These are phyloP conservation scores for Avicennia marina DNA, from an alignment of 257 asterid genomes.

Conservation along the genomic window DNA sequence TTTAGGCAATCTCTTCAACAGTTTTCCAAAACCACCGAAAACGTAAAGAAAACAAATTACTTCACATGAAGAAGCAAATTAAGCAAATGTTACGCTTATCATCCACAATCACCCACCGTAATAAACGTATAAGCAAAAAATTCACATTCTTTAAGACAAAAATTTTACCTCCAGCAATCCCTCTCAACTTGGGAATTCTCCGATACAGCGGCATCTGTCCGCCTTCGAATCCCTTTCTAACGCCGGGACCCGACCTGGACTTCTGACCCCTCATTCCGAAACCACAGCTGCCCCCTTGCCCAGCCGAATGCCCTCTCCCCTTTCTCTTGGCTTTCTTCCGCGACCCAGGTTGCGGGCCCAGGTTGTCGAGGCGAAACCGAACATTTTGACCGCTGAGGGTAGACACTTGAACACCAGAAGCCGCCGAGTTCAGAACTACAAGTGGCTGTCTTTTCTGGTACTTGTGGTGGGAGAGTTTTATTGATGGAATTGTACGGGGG, in stretches of 20 bases:
- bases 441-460: constrained; percentile 22
- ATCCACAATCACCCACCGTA: background rate
- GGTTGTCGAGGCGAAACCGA: constrained; percentile 68
- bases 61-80: too few species aligned
- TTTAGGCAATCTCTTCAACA: too few species aligned
- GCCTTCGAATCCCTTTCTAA: constrained; percentile 67
- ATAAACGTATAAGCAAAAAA: too few species aligned
- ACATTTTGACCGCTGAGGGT: constrained; percentile 16
- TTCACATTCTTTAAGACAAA: too few species aligned
- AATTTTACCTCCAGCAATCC: constrained; percentile 89
- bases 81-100: too few species aligned
- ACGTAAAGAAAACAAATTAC: too few species aligned
- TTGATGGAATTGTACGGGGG: constrained; percentile 29
- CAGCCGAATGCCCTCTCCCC: constrained; percentile 96
- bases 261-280: constrained; percentile 86
- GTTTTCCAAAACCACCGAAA: too few species aligned
- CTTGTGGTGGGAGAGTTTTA: constrained; percentile 25
- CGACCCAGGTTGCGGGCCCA: constrained; percentile 91
- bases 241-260: constrained; percentile 98
- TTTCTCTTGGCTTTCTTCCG: constrained; percentile 80
- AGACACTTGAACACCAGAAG: constrained; percentile 24
- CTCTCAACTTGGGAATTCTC: constrained; percentile 77
- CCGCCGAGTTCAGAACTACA: constrained; percentile 21
- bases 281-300: constrained; percentile 97
- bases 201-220: constrained; percentile 95